These are phyloP conservation scores for Postia placenta DNA, from an alignment of 768 basidiomycete species.

Conservation along the genomic window DNA sequence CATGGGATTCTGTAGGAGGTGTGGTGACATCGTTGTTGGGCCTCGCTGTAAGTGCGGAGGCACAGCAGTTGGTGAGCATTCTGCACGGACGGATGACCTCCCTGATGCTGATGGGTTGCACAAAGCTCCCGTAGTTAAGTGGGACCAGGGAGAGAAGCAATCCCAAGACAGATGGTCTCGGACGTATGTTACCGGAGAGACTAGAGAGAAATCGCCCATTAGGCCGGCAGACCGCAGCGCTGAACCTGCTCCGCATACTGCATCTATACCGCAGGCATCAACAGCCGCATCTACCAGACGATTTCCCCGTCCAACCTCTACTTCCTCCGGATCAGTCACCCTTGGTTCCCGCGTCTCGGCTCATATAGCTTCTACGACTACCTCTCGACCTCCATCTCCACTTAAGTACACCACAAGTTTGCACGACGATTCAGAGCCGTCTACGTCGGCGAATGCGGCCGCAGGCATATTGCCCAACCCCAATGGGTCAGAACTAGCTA, in stretches of 20 bases:
- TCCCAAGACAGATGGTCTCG: slow-evolving; percentile 72
- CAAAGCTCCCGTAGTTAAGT: slow-evolving; percentile 64
- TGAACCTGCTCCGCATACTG: background rate
- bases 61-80: slow-evolving; percentile 62
- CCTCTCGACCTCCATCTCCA: slow-evolving; percentile 50
- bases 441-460: slow-evolving; percentile 47
- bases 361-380: slow-evolving; percentile 50
- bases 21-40: slow-evolving; percentile 74
- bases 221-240: slow-evolving; percentile 15
- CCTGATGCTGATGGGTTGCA: background rate
- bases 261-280: slow-evolving; percentile 7
- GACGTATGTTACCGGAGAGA: slow-evolving; percentile 61
- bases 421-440: slow-evolving; percentile 26
- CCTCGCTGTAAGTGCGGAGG: slow-evolving; percentile 79
- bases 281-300: slow-evolving; percentile 33
- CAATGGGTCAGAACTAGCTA: slow-evolving; percentile 57
- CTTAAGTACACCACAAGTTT: slow-evolving; percentile 35
- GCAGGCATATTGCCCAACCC: slow-evolving; percentile 58
- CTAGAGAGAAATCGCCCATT: slow-evolving; percentile 44
- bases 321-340: slow-evolving; percentile 16
- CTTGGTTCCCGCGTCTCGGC: slow-evolving; percentile 47
- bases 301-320: slow-evolving; percentile 43
- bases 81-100: background rate
- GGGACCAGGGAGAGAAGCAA: slow-evolving; percentile 43
- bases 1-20: slow-evolving; percentile 85